Percentiles rank a stretch among this genome's conserved stretches.
Conservation (phyloP, 495 filamentous ascomycete species). For the Aspergillus asperescens region DNA sequence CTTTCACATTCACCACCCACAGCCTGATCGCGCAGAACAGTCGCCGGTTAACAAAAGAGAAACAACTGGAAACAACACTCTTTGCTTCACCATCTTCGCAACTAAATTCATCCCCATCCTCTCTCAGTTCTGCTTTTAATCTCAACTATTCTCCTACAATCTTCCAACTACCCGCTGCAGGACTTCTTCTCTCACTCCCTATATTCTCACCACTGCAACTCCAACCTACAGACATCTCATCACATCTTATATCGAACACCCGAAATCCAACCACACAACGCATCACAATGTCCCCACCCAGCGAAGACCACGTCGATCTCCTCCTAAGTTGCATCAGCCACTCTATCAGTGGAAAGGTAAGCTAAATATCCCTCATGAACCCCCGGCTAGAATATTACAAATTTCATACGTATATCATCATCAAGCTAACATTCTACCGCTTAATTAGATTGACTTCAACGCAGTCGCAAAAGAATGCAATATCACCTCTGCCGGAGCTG, state of each 20-base stretch:
- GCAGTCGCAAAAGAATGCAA: conserved; percentile 58
- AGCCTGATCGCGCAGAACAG: too few species aligned
- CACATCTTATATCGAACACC: too few species aligned
- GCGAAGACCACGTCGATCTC: conserved; percentile 56
- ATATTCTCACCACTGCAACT: neutral
- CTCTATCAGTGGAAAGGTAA: conserved; percentile 52
- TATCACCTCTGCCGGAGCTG: conserved; percentile 59
- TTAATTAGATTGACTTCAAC: conserved; percentile 52
- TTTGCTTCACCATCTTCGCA: neutral
- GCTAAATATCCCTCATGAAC: neutral
- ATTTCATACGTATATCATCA: too few species aligned
- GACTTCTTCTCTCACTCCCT: neutral
- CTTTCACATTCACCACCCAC: too few species aligned
- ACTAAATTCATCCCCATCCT: neutral
- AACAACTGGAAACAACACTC: neutral
- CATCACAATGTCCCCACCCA: conserved; percentile 45
- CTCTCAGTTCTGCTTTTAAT: neutral
- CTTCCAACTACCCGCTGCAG: neutral
- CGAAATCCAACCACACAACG: neutral
- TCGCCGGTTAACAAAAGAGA: too few species aligned
- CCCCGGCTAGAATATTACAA: too few species aligned
- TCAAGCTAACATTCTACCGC: neutral
- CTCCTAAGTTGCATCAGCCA: conserved; percentile 59
- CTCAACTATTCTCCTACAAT: neutral
- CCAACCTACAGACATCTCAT: too few species aligned